Base-by-base conservation (phyloP, 2,329 filamentous ascomycete species). In the Annulohypoxylon truncatum region DNA sequence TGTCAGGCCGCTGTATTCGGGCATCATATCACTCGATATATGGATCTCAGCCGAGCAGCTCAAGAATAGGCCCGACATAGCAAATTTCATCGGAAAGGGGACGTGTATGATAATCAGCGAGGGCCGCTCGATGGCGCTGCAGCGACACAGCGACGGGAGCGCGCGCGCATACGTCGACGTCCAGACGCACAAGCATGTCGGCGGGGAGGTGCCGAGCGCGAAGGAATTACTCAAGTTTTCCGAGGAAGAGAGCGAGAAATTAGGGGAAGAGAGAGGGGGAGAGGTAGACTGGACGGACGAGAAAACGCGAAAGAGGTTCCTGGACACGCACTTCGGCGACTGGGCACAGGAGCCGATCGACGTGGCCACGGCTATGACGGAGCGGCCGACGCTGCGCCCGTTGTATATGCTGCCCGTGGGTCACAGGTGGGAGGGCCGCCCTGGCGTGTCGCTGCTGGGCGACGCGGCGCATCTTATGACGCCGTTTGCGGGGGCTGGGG, bases 381-480 rank as follows among this genome's bases (percentile, higher is more conserved):
- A 68, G 1, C 29, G 40, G 12, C 52, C 69, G 1, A n/a, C 53
- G 4, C 48, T 73, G 4, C 61, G 73, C 12, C 67, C 46, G 6
- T 38, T 73, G 7, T 73, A 73, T 51, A 73, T 71, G 71, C 64
- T 77, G 5, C 73, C 74, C 0, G 68, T 72, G 2, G 72, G 71
- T 2, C 31, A 69, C 2, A 56, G 48, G 6, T 75, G 75, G 74
- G 61, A 64, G 20, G 40, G 67, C 8, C 71, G 74, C 1, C 62
- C 76, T 1, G 82, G 83, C 1, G 73, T 83, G n/a, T 83, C 84
- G 1, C 73, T 87, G n/a, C 71, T 85, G 3, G 85, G 85, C 2
- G 83, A 86, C 66, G 80, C 83, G 9, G 83, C 83, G 6, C 83
- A 86, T 67, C 63, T 85, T 3, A 82, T 83, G 79, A 81, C 79